phyloP scores from a whole-genome alignment of 169 alveolate genomes.

The Eimeria sp. region DNA sequence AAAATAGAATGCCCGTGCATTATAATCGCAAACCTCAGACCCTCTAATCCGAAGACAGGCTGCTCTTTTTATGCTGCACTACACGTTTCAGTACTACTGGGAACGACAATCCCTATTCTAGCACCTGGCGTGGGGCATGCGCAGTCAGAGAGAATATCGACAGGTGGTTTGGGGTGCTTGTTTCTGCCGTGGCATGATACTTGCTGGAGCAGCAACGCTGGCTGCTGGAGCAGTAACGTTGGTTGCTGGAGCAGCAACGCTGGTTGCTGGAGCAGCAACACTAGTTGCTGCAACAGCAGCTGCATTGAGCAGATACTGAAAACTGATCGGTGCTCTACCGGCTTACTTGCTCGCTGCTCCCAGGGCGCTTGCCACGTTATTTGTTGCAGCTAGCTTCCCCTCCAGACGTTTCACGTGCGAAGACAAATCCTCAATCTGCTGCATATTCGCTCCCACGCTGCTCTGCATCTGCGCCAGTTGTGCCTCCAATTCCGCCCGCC shows the following conservation, averaged over 20 bases:
- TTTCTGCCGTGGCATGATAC: background rate
- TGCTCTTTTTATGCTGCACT: background rate
- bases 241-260: background rate
- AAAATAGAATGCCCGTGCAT: background rate
- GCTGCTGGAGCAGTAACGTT: background rate
- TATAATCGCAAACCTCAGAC: background rate
- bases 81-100: background rate
- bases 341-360: slow-evolving; percentile 38
- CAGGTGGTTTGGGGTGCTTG: background rate
- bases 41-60: background rate
- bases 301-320: background rate
- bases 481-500: slow-evolving; percentile 19
- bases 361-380: slow-evolving; percentile 28
- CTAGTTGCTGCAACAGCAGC: background rate
- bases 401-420: slow-evolving; percentile 49
- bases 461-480: slow-evolving; percentile 6
- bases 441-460: slow-evolving; percentile 30
- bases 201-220: background rate
- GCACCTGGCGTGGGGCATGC: background rate
- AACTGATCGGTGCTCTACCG: background rate
- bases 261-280: background rate
- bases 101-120: background rate
- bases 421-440: slow-evolving; percentile 58
- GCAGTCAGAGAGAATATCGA: background rate
- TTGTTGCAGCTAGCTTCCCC: slow-evolving; percentile 48